Evolutionary conservation across 345 rosid genomes (phyloP).

Genomic region (Schrenkiella parvula): DNA sequence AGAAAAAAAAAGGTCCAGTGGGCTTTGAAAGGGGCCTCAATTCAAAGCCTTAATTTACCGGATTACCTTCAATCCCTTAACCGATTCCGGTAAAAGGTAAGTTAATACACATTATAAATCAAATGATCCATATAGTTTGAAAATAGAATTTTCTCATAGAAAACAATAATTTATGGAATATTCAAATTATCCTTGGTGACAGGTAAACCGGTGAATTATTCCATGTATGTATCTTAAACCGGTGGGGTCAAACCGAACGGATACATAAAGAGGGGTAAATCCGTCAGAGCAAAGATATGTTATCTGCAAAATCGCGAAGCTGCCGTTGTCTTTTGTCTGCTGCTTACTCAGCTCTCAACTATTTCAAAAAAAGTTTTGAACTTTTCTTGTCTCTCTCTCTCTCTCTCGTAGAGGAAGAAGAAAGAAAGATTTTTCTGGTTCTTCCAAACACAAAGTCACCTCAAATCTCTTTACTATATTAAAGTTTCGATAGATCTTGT

Average conservation of each 20-base stretch:
- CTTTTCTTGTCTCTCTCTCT: conserved; percentile 8
- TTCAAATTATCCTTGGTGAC: neutral
- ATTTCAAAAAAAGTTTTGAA: neutral
- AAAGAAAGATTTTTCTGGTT: neutral
- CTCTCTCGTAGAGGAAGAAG: neutral
- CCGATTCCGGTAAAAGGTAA: neutral
- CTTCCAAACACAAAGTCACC: conserved; percentile 1
- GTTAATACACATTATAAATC: neutral
- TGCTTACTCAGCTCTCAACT: conserved; percentile 4
- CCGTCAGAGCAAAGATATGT: conserved; percentile 20
- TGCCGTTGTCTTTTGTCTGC: conserved; percentile 39
- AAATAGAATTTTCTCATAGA: neutral
- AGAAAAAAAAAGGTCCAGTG: neutral
- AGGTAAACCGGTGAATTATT: neutral
- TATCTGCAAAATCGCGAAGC: conserved; percentile 38
- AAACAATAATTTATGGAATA: too few relatives aligned
- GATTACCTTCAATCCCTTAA: neutral
- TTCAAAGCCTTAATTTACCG: neutral
- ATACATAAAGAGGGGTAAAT: conserved; percentile 18
- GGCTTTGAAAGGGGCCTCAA: conserved; percentile 13
- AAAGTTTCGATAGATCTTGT: neutral
- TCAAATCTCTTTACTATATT: neutral
- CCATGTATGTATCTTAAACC: neutral
- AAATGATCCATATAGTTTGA: neutral
- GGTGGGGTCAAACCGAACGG: neutral